Conservation (phyloP, 2,329 filamentous ascomycete genomes). For the Penicillium sp. region DNA sequence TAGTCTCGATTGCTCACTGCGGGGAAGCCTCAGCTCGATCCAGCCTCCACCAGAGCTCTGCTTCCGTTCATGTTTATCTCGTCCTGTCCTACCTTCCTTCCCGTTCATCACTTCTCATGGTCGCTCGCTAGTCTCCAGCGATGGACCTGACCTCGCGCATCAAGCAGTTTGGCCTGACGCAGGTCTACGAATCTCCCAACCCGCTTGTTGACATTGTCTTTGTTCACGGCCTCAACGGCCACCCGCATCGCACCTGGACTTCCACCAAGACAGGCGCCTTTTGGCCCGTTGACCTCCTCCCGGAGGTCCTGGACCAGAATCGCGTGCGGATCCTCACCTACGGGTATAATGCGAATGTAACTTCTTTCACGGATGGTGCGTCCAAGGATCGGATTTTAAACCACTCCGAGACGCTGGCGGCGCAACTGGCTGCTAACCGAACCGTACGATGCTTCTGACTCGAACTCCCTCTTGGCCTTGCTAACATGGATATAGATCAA, state of each 20-base stretch:
- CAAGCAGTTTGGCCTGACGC: conserved; percentile 48
- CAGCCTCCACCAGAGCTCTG: neutral
- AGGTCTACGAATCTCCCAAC: conserved; percentile 45
- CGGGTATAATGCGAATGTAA: conserved; percentile 73
- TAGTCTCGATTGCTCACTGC: neutral
- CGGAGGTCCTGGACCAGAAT: conserved; percentile 60
- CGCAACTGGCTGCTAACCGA: conserved; percentile 66
- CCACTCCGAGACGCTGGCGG: conserved; percentile 72
- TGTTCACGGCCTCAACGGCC: conserved; percentile 72
- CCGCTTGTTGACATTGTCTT: conserved; percentile 64
- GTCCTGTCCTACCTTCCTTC: neutral
- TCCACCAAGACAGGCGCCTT: conserved; percentile 58
- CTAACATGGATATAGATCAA: conserved; percentile 35
- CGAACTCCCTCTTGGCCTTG: neutral
- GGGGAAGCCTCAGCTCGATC: neutral
- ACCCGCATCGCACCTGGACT: conserved; percentile 67
- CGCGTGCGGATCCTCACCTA: conserved; percentile 72
- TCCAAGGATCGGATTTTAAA: conserved; percentile 71
- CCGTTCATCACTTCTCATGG: neutral
- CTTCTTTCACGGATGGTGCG: conserved; percentile 56
- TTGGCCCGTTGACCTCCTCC: conserved; percentile 73
- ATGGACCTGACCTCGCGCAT: conserved; percentile 33
- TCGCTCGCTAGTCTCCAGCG: neutral
- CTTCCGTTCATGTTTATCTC: neutral
- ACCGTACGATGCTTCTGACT: conserved; percentile 43